Base-by-base conservation (phyloP, 495 filamentous ascomycete genomes). In the Pseudevernia furfuracea region DNA sequence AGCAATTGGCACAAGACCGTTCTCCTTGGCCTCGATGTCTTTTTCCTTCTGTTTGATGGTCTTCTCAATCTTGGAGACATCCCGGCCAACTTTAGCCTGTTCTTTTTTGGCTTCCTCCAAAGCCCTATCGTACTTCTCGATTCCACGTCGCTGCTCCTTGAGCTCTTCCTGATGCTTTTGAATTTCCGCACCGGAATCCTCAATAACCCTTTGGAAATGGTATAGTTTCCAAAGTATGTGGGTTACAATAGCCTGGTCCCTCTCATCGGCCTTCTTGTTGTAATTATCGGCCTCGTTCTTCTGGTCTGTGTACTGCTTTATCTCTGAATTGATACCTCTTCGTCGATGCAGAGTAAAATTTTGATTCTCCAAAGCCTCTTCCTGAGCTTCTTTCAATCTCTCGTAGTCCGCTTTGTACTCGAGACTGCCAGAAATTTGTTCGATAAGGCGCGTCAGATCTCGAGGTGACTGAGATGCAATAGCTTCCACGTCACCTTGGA, bases 391-490 rank as follows among this genome's bases (percentile, higher is more conserved):
- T 76, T 96, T 91, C 28, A 97, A 79, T 37, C 82, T 84, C 70
- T 99, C 94, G 73, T 97, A 99, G 64, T 97, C 94, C 19, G 85
- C 87, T 76, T 97, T 97, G 79, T 93, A 91, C 68, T 99, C 94
- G 60, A 97, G 75, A 76, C 91, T 96, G 56, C 94, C 94, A 2
- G 92, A 96, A 59, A 99, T 97, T 75, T 97, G 94, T 77, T 99
- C 94, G 55, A 99, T 95, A 59, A 97, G 76, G 30, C 90, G 86
- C 1, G 94, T 99, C n/a, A 97, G 83, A 68, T 97, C 94, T 67
- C 87, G 89, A 0, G 94, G 91, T 0, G 90, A 91, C 73, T 97
- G 94, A 10, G 90, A 88, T 8, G 94, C 95, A 68, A 99, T 97
- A n/a, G 90, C 87, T 76, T 99, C 94, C 52, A 99, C 94, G 73